Conservation (phyloP, 805 yeast genomes). For the Candida arabinofermentans region DNA sequence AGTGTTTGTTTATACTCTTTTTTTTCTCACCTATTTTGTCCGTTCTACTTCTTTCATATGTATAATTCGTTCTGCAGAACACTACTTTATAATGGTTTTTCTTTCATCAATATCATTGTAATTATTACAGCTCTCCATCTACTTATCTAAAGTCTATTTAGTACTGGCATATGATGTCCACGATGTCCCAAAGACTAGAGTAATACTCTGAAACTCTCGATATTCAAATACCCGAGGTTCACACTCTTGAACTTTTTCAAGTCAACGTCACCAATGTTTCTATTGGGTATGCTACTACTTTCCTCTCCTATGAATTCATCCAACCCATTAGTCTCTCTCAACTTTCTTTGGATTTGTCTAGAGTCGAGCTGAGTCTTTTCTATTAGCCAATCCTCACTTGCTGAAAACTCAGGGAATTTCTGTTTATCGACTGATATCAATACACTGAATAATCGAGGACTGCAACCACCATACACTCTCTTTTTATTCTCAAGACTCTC, state of each 20-base stretch:
- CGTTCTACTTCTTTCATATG: neutral
- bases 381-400: slow-evolving; percentile 23
- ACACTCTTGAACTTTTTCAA: slow-evolving; percentile 21
- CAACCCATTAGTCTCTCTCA: slow-evolving; percentile 8
- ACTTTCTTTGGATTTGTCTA: neutral
- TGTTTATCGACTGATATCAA: slow-evolving; percentile 19
- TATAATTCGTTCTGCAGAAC: neutral
- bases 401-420: slow-evolving; percentile 11
- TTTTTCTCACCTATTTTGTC: neutral
- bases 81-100: too few relatives aligned
- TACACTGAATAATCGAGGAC: slow-evolving; percentile 17
- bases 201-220: slow-evolving; percentile 23
- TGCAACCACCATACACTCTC: slow-evolving; percentile 1
- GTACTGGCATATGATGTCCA: neutral
- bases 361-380: neutral
- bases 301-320: neutral
- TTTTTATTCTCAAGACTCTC: neutral
- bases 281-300: neutral
- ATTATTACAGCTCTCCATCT: too few relatives aligned
- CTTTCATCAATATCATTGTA: too few relatives aligned
- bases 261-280: slow-evolving; percentile 12
- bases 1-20: neutral
- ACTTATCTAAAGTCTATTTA: neutral
- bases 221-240: slow-evolving; percentile 22
- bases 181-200: neutral